Conservation (phyloP, 345 rosid species). For the Moricandia moricandioides region DNA sequence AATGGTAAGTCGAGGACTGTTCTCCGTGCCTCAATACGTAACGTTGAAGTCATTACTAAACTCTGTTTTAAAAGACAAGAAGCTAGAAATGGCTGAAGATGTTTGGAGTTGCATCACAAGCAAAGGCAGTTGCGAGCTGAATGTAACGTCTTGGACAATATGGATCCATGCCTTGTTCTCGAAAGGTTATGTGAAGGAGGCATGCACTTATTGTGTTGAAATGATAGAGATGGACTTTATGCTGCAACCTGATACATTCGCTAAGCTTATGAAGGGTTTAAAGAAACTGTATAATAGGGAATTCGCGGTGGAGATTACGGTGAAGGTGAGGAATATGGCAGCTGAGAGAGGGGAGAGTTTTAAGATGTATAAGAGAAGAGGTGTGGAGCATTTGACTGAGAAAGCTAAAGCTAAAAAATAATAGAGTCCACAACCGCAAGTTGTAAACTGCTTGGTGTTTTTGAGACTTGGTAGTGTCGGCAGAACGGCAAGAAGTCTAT, state of each 20-base stretch:
- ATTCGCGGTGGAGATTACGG: constrained; percentile 83
- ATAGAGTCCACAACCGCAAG: constrained; percentile 36
- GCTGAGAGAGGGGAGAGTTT: constrained; percentile 71
- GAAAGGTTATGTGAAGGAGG: constrained; percentile 78
- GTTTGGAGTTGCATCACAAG: constrained; percentile 67
- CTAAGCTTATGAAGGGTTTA: constrained; percentile 79
- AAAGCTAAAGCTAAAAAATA: constrained; percentile 46
- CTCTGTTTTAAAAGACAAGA: constrained; percentile 60
- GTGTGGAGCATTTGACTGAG: constrained; percentile 69
- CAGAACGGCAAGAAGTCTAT: constrained; percentile 24
- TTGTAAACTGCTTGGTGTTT: constrained; percentile 12
- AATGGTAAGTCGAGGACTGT: constrained; percentile 72
- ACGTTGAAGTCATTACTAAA: constrained; percentile 64
- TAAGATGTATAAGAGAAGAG: constrained; percentile 89
- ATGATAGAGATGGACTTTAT: constrained; percentile 87
- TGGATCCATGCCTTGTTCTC: constrained; percentile 93
- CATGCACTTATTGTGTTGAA: constrained; percentile 80
- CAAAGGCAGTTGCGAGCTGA: constrained; percentile 64
- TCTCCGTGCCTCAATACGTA: constrained; percentile 66
- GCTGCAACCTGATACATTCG: constrained; percentile 86
- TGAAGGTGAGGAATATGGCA: constrained; percentile 91
- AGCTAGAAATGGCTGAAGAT: constrained; percentile 81
- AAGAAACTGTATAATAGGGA: constrained; percentile 69
- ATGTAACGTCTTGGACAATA: constrained; percentile 75
- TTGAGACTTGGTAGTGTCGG: constrained; percentile 15